phyloP scores from a whole-genome alignment of 371 early-diverging fungal species.

The Capillidium rhysosporum region DNA sequence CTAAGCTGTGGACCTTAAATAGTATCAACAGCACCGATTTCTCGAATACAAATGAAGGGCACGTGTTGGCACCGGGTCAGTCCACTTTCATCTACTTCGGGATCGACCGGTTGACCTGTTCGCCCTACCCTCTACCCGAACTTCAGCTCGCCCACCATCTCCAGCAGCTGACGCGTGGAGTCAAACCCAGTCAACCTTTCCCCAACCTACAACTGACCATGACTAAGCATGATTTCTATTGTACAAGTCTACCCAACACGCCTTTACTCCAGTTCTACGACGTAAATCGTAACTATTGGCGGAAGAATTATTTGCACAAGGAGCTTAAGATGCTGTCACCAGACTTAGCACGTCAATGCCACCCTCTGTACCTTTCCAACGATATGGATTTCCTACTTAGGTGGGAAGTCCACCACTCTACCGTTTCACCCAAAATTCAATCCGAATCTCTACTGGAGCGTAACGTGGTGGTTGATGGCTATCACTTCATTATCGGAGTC shows the following conservation, averaged over 20 bases:
- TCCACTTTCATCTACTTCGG: neutral
- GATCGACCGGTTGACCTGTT: too few species aligned
- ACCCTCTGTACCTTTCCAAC: conserved; percentile 57
- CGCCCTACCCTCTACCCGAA: neutral
- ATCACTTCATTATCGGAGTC: conserved; percentile 77
- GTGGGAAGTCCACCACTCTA: conserved; percentile 27
- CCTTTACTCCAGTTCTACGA: neutral
- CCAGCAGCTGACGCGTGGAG: neutral
- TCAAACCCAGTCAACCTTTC: neutral
- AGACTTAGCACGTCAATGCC: conserved; percentile 16
- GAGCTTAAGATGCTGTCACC: neutral
- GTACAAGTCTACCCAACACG: neutral
- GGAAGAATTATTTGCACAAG: neutral
- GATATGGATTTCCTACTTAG: conserved; percentile 74
- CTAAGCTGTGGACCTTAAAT: conserved; percentile 51
- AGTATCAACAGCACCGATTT: conserved; percentile 15
- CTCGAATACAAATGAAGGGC: neutral
- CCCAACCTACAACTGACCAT: neutral
- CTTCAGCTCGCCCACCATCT: neutral
- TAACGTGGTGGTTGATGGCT: conserved; percentile 44
- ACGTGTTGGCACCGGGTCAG: neutral
- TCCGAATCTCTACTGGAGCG: too few species aligned
- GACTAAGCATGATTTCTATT: neutral
- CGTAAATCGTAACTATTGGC: neutral
- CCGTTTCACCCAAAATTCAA: too few species aligned